phyloP scores from a whole-genome alignment of 352 stramenopile genomes.

The Pythium monospermum region DNA sequence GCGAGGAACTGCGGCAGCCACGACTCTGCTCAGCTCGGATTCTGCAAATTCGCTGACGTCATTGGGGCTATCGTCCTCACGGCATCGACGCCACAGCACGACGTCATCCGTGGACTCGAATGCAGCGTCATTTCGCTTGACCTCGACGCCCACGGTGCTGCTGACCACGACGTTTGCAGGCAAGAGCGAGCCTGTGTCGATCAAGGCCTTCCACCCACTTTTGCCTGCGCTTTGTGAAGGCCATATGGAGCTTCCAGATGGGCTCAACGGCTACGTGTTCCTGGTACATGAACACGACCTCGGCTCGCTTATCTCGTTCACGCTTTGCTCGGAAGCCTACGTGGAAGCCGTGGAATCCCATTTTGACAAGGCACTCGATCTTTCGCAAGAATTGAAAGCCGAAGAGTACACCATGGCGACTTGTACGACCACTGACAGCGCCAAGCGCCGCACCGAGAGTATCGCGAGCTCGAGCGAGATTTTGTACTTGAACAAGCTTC shows the following conservation, averaged over 20 bases:
- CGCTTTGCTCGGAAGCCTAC: constrained; percentile 68
- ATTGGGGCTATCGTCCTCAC: background rate
- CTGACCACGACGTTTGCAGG: constrained; percentile 18
- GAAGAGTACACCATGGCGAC: constrained; percentile 21
- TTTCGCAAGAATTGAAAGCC: constrained; percentile 38
- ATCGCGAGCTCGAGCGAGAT: constrained; percentile 33
- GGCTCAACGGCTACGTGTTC: constrained; percentile 76
- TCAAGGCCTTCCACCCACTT: constrained; percentile 36
- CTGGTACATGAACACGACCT: constrained; percentile 79
- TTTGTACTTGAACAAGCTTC: constrained; percentile 68
- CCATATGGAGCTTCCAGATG: constrained; percentile 64
- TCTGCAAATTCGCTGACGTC: constrained; percentile 10
- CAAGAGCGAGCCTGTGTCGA: constrained; percentile 16
- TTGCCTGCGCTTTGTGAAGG: constrained; percentile 45
- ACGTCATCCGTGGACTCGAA: constrained; percentile 6
- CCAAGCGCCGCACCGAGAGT: constrained; percentile 5
- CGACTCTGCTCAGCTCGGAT: constrained; percentile 9
- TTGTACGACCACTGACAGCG: constrained; percentile 1
- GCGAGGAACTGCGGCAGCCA: too few relatives aligned
- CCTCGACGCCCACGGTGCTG: background rate
- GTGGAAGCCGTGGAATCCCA: constrained; percentile 61
- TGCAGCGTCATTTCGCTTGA: constrained; percentile 7
- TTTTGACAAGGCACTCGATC: constrained; percentile 47
- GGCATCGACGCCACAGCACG: background rate
- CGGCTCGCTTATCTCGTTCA: constrained; percentile 77